Base-by-base conservation (phyloP, 2,329 filamentous ascomycete species). In the Elsinoe fawcettii region DNA sequence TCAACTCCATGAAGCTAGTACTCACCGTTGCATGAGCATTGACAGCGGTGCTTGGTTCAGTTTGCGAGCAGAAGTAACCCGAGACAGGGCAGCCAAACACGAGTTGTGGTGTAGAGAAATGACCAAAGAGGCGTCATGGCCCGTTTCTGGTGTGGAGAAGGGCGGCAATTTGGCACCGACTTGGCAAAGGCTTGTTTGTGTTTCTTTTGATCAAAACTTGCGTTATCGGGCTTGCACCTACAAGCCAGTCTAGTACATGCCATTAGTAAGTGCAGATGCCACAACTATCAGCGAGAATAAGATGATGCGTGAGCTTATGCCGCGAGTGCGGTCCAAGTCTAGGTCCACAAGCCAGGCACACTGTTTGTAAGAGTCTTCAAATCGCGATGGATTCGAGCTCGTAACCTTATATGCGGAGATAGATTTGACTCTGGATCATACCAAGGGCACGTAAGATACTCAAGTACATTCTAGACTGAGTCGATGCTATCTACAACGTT, bases 121-220 rank as follows among this genome's bases (percentile, higher is more conserved):
- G 49, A 53, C 18, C 12, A n/a, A 34, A 36, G 47, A 25, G 47
- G 47, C 47, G 47, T 51, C 30, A 12, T 34, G 30, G 20, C n/a
- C 14, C 30, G 22, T 23, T 18, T n/a, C 14, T 14, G 22, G 49
- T 37, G 49, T 53, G 49, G 49, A 34, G 32, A 53, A n/a, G 30
- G 20, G 30, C 49, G 30, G 49, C 30, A 36, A 53, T 37, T 34
- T 34, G 30, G 49, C 49, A 53, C 49, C 49, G 49, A 53, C 49
- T 53, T 53, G 49, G 49, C 27, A 34, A 53, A 53, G 49, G 49
- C 49, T 53, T 53, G 49, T 53, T 25, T 39, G 49, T 16, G 14
- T 20, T n/a, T 9, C 16, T 32, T 25, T 46, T 8, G 34, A 37
- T 5, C 34, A 37, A 12, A 37, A 7, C 14, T 37, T 37, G 34